phyloP scores from a whole-genome alignment of 2,329 filamentous ascomycete species.

The Nigrograna mackinnonii region DNA sequence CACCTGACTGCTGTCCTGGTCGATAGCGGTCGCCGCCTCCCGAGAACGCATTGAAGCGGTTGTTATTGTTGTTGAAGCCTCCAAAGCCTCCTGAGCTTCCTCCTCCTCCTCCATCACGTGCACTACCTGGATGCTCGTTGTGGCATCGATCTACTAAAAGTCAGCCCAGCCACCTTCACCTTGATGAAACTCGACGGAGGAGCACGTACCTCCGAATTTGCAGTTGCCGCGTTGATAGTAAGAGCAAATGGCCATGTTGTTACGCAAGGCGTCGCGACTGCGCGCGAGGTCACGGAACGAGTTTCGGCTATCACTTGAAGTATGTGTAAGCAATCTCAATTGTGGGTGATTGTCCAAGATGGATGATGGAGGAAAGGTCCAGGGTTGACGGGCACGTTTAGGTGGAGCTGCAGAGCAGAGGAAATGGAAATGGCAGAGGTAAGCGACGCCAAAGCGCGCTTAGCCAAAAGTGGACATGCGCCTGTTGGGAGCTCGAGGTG shows the following conservation, averaged over 20 bases:
- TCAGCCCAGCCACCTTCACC: slow-evolving; percentile 7
- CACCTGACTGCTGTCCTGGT: slow-evolving; percentile 26
- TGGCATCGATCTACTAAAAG: slow-evolving; percentile 58
- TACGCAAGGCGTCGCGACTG: no score
- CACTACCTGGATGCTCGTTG: slow-evolving; percentile 60
- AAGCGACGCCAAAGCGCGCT: no score
- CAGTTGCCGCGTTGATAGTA: slow-evolving; percentile 70
- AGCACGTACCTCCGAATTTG: slow-evolving; percentile 62
- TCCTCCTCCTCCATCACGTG: slow-evolving; percentile 26
- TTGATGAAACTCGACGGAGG: neutral
- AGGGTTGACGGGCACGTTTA: neutral
- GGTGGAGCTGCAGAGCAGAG: no score
- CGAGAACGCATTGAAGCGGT: slow-evolving; percentile 61
- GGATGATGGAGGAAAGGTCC: neutral
- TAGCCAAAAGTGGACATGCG: no score
- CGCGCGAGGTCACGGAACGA: no score
- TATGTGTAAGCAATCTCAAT: neutral
- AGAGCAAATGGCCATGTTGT: slow-evolving; percentile 58
- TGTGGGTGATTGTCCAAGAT: neutral
- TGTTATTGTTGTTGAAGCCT: slow-evolving; percentile 41
- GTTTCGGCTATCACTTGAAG: no score
- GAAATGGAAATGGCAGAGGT: no score
- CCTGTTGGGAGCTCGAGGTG: no score
- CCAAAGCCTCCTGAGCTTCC: slow-evolving; percentile 26
- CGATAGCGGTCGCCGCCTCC: slow-evolving; percentile 34